phyloP scores from a whole-genome alignment of 257 asterid species.

The Penstemon davidsonii region DNA sequence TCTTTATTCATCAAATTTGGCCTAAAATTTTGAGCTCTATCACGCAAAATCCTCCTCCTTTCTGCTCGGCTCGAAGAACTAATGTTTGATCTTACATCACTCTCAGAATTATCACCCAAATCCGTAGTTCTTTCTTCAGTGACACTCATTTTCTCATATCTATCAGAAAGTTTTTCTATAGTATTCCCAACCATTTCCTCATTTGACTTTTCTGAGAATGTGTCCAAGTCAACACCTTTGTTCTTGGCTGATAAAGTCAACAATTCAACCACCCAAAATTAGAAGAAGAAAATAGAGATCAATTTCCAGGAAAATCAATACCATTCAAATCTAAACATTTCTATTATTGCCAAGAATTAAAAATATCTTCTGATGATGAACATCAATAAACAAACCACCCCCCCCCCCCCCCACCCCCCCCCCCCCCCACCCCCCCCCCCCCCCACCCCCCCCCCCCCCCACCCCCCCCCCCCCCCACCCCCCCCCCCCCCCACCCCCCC shows the following conservation, averaged over 20 bases:
- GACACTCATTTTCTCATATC: constrained; percentile 38
- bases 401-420: too few relatives aligned
- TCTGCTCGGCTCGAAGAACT: constrained; percentile 54
- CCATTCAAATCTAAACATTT: constrained; percentile 19
- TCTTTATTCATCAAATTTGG: constrained; percentile 25
- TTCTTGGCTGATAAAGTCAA: constrained; percentile 58
- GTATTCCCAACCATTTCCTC: constrained; percentile 44
- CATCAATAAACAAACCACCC: not conserved
- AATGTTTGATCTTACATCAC: constrained; percentile 54
- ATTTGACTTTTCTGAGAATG: constrained; percentile 53
- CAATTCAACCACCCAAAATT: constrained; percentile 26
- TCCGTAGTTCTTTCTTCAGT: constrained; percentile 44
- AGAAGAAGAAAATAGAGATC: constrained; percentile 11
- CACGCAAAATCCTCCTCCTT: constrained; percentile 41
- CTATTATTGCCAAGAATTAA: constrained; percentile 1
- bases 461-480: too few relatives aligned
- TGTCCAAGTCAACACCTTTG: constrained; percentile 58
- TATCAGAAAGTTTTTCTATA: constrained; percentile 42
- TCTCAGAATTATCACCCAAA: constrained; percentile 49
- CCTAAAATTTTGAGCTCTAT: constrained; percentile 39
- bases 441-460: too few relatives aligned
- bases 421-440: too few relatives aligned
- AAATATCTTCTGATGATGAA: too few relatives aligned
- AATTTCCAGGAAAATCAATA: constrained; percentile 4
- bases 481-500: too few relatives aligned